Evolutionary conservation across 805 yeast genomes (phyloP), one percentile per base, ranked within the genome.

Genomic region (Kluyveromyces dobzhanskii): DNA sequence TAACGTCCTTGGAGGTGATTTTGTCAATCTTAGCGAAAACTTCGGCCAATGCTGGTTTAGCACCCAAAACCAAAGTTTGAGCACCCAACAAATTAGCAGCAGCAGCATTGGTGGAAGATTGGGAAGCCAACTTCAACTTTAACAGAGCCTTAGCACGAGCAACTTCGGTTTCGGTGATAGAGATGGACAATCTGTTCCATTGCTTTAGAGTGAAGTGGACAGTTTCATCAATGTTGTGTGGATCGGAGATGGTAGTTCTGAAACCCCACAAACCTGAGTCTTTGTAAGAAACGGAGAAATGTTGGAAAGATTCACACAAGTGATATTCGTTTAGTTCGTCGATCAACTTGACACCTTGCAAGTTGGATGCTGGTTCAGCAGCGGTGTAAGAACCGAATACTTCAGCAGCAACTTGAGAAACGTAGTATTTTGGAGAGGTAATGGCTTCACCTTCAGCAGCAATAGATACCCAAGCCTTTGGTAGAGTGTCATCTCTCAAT

Each of bases 251-350:
- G 57, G 73, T 77, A 45, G 85, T 70, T 62, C 73, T 68, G 68
- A 80, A 78, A 60, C 94, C 94, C 85, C 88, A 84, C 62, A 84
- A 73, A 59, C 92, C 92, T 42, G 81, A 69, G 64, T 82, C 85
- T 48, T 82, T 72, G 73, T 77, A 82, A 34, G 85, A 77, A 38
- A 64, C 64, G 46, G 85, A 75, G 73, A 80, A 84, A 66, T 83
- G 90, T 48, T 72, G 63, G 69, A 70, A 81, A 47, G 74, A 66
- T 59, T 81, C 87, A 54, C 80, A 80, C 58, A 84, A 67, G 61
- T 80, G 85, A 70, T 77, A 76, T 57, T 78, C 84, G 62, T 69
- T 72, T 49, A 84, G 75, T 57, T 78, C 70, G 54, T 76, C 75
- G 47, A 85, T 71, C 59, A 84, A 69, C 62, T 80, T 81, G 44